Conservation (phyloP, 345 rosid genomes). For the Eucalyptus tenuipes region DNA sequence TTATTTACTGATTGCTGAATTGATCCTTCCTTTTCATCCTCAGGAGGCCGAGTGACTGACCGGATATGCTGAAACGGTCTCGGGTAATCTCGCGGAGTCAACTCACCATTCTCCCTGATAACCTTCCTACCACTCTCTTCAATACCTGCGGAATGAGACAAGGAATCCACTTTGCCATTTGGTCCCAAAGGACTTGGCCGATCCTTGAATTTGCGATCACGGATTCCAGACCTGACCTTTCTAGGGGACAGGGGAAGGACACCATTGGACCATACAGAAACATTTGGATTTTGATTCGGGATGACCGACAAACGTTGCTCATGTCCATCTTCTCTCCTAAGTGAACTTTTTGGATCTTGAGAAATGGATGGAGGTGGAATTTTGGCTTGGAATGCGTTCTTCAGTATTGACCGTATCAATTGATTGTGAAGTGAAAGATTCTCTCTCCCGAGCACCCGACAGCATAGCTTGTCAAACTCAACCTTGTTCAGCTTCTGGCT, state of each 20-base stretch:
- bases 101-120: conserved; percentile 45
- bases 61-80: conserved; percentile 37
- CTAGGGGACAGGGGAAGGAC: conserved; percentile 53
- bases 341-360: conserved; percentile 20
- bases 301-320: conserved; percentile 31
- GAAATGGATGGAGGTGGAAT: conserved; percentile 41
- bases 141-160: conserved; percentile 22
- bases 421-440: conserved; percentile 18
- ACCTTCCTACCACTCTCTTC: conserved; percentile 32
- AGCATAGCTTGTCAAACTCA: conserved; percentile 21
- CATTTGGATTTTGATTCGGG: conserved; percentile 45
- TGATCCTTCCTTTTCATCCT: conserved; percentile 31
- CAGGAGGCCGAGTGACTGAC: conserved; percentile 34
- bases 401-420: conserved; percentile 2
- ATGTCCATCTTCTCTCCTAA: conserved; percentile 39
- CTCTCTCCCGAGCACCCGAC: conserved; percentile 21
- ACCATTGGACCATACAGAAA: conserved; percentile 57
- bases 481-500: conserved; percentile 16
- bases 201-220: conserved; percentile 51
- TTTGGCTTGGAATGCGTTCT: conserved; percentile 39
- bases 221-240: conserved; percentile 53
- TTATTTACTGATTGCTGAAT: conserved; percentile 24
- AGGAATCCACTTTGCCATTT: conserved; percentile 44
- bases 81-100: conserved; percentile 46
- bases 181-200: conserved; percentile 75